A percentile compares a stretch with the other conserved stretches of the same genome.
These are phyloP conservation scores for Plectosphaerella cucumerina DNA, from an alignment of 2,329 filamentous ascomycete genomes.

Conservation along the genomic window DNA sequence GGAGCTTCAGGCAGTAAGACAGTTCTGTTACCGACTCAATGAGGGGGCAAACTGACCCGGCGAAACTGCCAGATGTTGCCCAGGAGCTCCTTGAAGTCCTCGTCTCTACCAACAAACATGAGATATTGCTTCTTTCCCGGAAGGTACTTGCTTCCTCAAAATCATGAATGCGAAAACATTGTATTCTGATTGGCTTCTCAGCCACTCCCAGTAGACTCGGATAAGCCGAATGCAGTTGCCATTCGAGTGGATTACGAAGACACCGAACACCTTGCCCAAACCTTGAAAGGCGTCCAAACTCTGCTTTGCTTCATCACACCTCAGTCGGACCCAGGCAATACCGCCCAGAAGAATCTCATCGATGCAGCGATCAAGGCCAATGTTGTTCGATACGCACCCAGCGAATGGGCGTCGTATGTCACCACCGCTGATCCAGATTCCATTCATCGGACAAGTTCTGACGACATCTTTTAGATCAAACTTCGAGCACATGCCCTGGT, in stretches of 20 bases:
- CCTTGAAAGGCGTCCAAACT: constrained; percentile 43
- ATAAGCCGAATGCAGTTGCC: constrained; percentile 29
- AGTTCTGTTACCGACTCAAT: no score
- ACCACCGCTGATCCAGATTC: no score
- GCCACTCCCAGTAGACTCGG: constrained; percentile 13
- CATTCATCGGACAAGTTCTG: background rate
- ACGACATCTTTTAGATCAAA: constrained; percentile 1
- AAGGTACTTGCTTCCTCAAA: constrained; percentile 24
- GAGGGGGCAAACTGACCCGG: no score
- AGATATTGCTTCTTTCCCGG: constrained; percentile 47
- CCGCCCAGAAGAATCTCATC: constrained; percentile 51
- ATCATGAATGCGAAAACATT: no score
- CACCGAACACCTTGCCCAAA: constrained; percentile 26
- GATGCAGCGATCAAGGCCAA: constrained; percentile 55
- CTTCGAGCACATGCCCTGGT: constrained; percentile 39
- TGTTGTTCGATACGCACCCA: constrained; percentile 58
- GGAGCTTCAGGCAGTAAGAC: constrained; percentile 15
- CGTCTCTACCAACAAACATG: constrained; percentile 42
- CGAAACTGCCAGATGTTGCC: constrained; percentile 38
- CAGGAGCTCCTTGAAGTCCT: constrained; percentile 48
- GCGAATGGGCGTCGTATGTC: constrained; percentile 47
- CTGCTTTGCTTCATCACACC: constrained; percentile 46
- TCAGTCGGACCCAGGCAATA: constrained; percentile 23
- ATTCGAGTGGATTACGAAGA: constrained; percentile 39
- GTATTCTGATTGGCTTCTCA: constrained; percentile 3